Evolutionary conservation across 805 yeast genomes (phyloP).

Genomic region (Pichia rugopelliculosa): DNA sequence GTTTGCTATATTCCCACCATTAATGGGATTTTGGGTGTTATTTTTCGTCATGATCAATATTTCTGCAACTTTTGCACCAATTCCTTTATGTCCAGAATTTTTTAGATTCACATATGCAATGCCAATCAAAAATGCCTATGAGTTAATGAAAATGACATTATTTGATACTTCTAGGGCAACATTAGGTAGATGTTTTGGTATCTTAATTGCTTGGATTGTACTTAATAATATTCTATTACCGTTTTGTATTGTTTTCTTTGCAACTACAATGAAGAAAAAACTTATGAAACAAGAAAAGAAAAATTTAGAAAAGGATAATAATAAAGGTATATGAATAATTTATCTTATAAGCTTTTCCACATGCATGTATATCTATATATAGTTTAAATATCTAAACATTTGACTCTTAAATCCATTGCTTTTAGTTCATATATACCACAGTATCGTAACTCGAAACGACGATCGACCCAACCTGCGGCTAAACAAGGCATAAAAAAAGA

Average conservation of each 20-base stretch:
- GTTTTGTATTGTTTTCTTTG: constrained; percentile 30
- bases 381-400: too few relatives aligned
- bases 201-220: constrained; percentile 19
- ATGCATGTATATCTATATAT: too few relatives aligned
- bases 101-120: constrained; percentile 59
- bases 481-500: too few relatives aligned
- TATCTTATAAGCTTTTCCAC: too few relatives aligned
- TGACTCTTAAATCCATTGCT: too few relatives aligned
- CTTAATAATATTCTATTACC: constrained; percentile 30
- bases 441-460: too few relatives aligned
- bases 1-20: constrained; percentile 51
- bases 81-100: constrained; percentile 50
- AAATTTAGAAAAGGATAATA: not conserved
- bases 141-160: constrained; percentile 51
- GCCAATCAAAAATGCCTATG: constrained; percentile 63
- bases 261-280: constrained; percentile 10
- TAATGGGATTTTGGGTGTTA: constrained; percentile 64
- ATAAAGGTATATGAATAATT: too few relatives aligned
- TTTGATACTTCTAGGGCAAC: constrained; percentile 49
- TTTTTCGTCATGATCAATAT: constrained; percentile 64
- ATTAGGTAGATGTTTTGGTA: constrained; percentile 20
- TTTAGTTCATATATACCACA: too few relatives aligned
- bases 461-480: too few relatives aligned
- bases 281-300: constrained; percentile 8
- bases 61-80: constrained; percentile 60